Conservation (phyloP, 495 filamentous ascomycete species). For the Neurospora cerealis region DNA sequence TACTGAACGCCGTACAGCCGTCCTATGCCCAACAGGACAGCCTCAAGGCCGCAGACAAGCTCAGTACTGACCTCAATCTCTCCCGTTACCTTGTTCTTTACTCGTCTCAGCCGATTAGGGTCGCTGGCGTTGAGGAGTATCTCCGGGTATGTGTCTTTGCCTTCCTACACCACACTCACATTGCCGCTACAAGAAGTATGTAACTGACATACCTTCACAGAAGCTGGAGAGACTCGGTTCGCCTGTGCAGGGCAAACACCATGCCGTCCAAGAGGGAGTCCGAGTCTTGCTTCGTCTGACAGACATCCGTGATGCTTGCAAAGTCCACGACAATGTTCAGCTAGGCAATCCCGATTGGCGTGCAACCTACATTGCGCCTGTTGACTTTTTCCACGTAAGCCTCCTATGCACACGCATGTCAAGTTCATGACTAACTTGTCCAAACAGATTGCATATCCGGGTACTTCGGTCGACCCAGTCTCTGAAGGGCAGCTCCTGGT, state of each 20-base stretch:
- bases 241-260: conserved; percentile 19
- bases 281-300: conserved; percentile 45
- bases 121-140: conserved; percentile 24
- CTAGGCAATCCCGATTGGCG: conserved; percentile 38
- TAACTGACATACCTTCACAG: conserved; percentile 9
- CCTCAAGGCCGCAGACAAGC: conserved; percentile 6
- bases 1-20: conserved; percentile 3
- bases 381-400: conserved; percentile 30
- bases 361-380: conserved; percentile 37
- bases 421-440: conserved; percentile 5
- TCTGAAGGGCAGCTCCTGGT: conserved; percentile 45
- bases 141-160: conserved; percentile 22
- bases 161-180: background rate
- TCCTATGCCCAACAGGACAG: conserved; percentile 1
- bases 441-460: conserved; percentile 13
- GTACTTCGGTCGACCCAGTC: conserved; percentile 18
- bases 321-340: conserved; percentile 34
- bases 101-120: conserved; percentile 16
- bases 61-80: conserved; percentile 29
- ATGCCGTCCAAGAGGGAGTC: conserved; percentile 15
- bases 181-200: background rate
- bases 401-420: background rate
- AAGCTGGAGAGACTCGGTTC: conserved; percentile 23
- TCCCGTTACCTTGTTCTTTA: conserved; percentile 31
- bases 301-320: conserved; percentile 48